A percentile compares a stretch with the other conserved stretches of the same genome.
Conservation (phyloP, 2,329 filamentous ascomycete species). For the Pseudopyrenochaeta lycopersici region DNA sequence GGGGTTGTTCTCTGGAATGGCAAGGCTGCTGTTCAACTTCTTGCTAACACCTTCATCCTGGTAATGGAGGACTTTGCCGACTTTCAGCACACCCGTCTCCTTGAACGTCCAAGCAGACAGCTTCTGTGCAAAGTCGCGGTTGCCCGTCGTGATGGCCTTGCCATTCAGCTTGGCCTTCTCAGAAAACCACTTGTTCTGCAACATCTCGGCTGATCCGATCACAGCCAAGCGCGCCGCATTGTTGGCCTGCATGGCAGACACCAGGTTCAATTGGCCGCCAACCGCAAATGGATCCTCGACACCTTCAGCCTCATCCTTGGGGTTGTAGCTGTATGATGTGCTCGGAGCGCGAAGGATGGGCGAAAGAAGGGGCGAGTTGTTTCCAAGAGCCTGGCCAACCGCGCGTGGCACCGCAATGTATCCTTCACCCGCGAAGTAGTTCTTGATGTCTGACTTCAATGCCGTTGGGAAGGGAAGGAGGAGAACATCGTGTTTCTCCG, state of each 20-base stretch:
- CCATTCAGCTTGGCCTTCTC: conserved; percentile 70
- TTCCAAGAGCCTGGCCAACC: conserved; percentile 82
- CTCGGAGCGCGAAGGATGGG: conserved; percentile 83
- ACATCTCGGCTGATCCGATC: conserved; percentile 84
- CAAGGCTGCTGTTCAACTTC: conserved; percentile 47
- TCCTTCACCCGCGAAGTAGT: conserved; percentile 76
- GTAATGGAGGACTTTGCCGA: conserved; percentile 84
- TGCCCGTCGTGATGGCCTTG: conserved; percentile 72
- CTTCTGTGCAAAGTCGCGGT: conserved; percentile 84
- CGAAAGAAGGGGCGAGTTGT: conserved; percentile 75
- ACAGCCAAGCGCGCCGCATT: conserved; percentile 92
- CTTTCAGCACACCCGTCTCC: conserved; percentile 87
- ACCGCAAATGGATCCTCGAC: conserved; percentile 86
- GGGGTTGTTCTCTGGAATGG: conserved; percentile 71
- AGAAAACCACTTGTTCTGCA: conserved; percentile 89
- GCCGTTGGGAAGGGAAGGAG: conserved; percentile 74
- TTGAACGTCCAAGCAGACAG: conserved; percentile 96
- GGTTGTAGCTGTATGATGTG: conserved; percentile 93
- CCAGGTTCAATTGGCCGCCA: conserved; percentile 82
- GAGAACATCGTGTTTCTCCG: conserved; percentile 88
- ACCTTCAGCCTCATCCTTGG: conserved; percentile 78
- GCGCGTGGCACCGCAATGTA: conserved; percentile 83
- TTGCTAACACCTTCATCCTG: conserved; percentile 63
- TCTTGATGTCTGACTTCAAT: conserved; percentile 73
- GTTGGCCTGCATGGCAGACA: conserved; percentile 88